Evolutionary conservation across 2,329 filamentous ascomycete species (phyloP).

Genomic region (Pseudogymnoascus sp.): DNA sequence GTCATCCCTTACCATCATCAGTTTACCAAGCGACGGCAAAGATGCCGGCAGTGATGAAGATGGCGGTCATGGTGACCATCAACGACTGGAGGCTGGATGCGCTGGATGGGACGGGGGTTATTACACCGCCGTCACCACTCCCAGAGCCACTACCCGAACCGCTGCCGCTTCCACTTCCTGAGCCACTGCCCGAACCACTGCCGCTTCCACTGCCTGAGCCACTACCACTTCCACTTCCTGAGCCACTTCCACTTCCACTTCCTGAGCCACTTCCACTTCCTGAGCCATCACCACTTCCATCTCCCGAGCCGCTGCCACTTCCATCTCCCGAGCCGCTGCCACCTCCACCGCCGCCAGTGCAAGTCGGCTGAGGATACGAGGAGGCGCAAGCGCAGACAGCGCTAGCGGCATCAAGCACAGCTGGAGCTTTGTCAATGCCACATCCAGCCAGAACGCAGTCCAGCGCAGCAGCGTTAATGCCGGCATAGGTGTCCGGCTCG

Average conservation of each 20-base stretch:
- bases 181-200: neutral
- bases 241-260: neutral
- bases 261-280: neutral
- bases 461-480: neutral
- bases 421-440: neutral
- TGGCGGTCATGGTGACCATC: slow-evolving; percentile 1
- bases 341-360: neutral
- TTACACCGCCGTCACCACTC: neutral
- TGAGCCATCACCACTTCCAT: neutral
- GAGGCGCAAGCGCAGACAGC: neutral
- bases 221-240: neutral
- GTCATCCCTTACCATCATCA: neutral
- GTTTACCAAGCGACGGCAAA: neutral
- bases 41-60: neutral
- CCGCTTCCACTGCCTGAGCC: neutral
- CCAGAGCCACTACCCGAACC: neutral
- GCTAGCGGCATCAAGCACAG: neutral
- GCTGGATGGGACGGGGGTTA: neutral
- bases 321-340: too few relatives aligned
- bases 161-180: neutral
- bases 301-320: too few relatives aligned
- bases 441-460: neutral
- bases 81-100: neutral
- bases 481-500: neutral
- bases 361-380: neutral